Conservation (phyloP, 2,329 filamentous ascomycete species). For the Arthrobotrys sinensis region DNA sequence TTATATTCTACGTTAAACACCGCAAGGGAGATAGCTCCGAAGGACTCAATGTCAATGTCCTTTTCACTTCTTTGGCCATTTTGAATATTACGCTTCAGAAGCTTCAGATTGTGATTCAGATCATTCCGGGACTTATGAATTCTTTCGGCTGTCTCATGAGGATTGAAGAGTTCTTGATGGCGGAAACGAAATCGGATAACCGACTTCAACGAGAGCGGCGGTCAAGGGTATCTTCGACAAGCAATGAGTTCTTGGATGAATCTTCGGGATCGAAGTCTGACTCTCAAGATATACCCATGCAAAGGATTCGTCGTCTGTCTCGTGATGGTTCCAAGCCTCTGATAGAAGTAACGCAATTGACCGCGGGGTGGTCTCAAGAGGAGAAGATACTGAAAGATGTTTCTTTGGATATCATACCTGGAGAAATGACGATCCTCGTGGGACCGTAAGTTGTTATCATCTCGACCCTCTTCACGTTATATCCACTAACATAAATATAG, state of each 20-base stretch:
- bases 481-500: constrained; percentile 11
- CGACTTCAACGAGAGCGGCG: constrained; percentile 28
- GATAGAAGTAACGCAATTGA: constrained; percentile 29
- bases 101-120: constrained; percentile 48
- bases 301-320: constrained; percentile 10
- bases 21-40: constrained; percentile 17
- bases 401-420: constrained; percentile 34
- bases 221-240: not conserved
- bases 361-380: constrained; percentile 35
- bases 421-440: constrained; percentile 28
- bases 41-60: constrained; percentile 47
- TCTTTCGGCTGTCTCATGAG: constrained; percentile 47
- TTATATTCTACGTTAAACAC: constrained; percentile 45
- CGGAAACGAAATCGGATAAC: constrained; percentile 49
- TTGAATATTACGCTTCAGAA: constrained; percentile 45
- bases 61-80: constrained; percentile 57
- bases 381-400: constrained; percentile 45
- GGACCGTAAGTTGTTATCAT: constrained; percentile 38
- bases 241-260: not conserved
- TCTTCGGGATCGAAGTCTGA: not conserved
- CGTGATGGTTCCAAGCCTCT: constrained; percentile 9
- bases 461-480: not conserved
- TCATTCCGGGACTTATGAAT: constrained; percentile 44
- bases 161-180: constrained; percentile 55
- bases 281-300: constrained; percentile 29